Percentiles rank a stretch among this genome's conserved stretches.
Conservation (phyloP, 2,329 filamentous ascomycete genomes). For the Pestalotiopsis sp. region DNA sequence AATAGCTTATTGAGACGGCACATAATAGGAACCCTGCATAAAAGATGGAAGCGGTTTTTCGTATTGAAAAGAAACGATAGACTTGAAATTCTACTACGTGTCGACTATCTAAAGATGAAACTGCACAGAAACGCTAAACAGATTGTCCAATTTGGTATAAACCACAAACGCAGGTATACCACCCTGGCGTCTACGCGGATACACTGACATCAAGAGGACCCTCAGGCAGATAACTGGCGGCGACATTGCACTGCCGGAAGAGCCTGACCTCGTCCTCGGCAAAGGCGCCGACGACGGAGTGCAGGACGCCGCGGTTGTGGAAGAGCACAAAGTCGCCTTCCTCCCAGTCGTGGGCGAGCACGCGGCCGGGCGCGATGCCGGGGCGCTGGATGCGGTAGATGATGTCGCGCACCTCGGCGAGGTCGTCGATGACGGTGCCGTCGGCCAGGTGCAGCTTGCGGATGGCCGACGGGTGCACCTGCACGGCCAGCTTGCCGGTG, state of each 20-base stretch:
- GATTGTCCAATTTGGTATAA: not conserved
- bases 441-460: constrained; percentile 69
- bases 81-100: not conserved
- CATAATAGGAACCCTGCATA: not conserved
- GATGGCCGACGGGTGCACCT: constrained; percentile 74
- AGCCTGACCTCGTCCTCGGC: constrained; percentile 72
- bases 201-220: constrained; percentile 39
- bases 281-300: constrained; percentile 77
- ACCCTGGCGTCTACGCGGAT: not conserved
- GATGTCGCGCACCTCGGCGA: constrained; percentile 67
- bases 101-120: not conserved
- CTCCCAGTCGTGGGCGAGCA: constrained; percentile 78
- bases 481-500: constrained; percentile 69
- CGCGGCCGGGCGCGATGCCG: constrained; percentile 67
- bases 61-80: not conserved
- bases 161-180: not conserved
- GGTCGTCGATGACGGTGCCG: constrained; percentile 69
- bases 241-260: constrained; percentile 80
- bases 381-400: constrained; percentile 72
- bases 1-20: not conserved
- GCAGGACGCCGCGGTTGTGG: constrained; percentile 75
- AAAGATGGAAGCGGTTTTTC: too few species aligned
- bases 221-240: constrained; percentile 60
- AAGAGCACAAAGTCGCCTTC: constrained; percentile 78
- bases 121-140: not conserved